Conservation (phyloP, 371 early-diverging fungal species). For the Apophysomyces trapeziformis region DNA sequence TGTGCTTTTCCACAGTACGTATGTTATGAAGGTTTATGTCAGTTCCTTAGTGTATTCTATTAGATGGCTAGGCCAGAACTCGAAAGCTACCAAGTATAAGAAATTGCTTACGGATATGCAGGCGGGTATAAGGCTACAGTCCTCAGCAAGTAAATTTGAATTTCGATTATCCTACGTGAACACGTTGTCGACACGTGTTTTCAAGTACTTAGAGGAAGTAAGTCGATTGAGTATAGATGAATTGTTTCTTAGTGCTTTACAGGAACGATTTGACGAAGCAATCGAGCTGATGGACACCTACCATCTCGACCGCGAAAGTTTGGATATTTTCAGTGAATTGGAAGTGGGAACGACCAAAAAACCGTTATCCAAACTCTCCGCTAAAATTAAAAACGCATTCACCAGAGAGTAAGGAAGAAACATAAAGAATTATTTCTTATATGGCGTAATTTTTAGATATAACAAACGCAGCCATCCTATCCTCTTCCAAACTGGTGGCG, state of each 20-base stretch:
- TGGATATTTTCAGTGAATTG: constrained; percentile 84
- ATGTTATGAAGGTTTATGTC: not conserved
- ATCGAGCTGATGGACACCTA: constrained; percentile 90
- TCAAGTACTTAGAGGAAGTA: constrained; percentile 65
- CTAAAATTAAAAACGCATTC: constrained; percentile 80
- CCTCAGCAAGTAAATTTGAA: constrained; percentile 87
- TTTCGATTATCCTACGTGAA: constrained; percentile 86
- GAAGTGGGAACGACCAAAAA: constrained; percentile 43
- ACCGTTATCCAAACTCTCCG: constrained; percentile 62
- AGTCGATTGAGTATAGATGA: constrained; percentile 21
- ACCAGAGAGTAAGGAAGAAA: constrained; percentile 68
- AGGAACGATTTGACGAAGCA: constrained; percentile 72
- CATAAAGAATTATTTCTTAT: constrained; percentile 9
- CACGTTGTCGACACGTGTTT: constrained; percentile 67
- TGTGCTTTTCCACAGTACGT: constrained; percentile 55
- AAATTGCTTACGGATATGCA: constrained; percentile 84
- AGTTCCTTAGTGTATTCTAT: not conserved
- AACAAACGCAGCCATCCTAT: not conserved
- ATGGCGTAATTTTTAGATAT: constrained; percentile 1
- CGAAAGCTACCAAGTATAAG: constrained; percentile 75
- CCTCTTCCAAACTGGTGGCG: not conserved
- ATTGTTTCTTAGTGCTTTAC: constrained; percentile 10
- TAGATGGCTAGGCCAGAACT: constrained; percentile 95
- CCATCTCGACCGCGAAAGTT: constrained; percentile 87
- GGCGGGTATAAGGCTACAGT: constrained; percentile 77